Evolutionary conservation across 345 rosid species (phyloP).

Genomic region (Durio zibethinus): DNA sequence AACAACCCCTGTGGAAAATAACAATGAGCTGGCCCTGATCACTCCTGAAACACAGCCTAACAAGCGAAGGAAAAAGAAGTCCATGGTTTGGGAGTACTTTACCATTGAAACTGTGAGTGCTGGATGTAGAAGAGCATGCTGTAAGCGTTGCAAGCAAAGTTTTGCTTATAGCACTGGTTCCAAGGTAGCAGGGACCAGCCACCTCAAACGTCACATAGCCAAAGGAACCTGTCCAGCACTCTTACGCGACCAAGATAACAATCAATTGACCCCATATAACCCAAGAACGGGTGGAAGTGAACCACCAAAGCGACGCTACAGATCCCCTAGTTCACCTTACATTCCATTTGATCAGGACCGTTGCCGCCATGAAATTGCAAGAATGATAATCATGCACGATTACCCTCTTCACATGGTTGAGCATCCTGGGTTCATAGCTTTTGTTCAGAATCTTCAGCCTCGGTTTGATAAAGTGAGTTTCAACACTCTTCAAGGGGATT

Average conservation of each 20-base stretch:
- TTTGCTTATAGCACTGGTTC: conserved; percentile 93
- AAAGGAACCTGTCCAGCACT: conserved; percentile 84
- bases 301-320: conserved; percentile 67
- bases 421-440: conserved; percentile 67
- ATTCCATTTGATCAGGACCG: conserved; percentile 68
- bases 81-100: conserved; percentile 91
- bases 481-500: conserved; percentile 83
- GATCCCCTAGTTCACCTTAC: conserved; percentile 45
- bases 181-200: conserved; percentile 95
- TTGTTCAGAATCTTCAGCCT: conserved; percentile 79
- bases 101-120: conserved; percentile 66
- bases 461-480: conserved; percentile 64
- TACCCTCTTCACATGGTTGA: conserved; percentile 88
- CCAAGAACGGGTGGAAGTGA: conserved; percentile 51
- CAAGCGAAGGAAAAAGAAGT: conserved; percentile 80
- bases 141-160: conserved; percentile 93
- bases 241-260: conserved; percentile 43
- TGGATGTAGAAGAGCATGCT: conserved; percentile 77
- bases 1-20: neutral
- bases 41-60: conserved; percentile 46
- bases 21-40: neutral
- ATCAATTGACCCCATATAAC: conserved; percentile 39
- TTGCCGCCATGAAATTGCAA: conserved; percentile 73
- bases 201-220: conserved; percentile 86
- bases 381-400: conserved; percentile 38